These are phyloP conservation scores for Mycena kentingensis DNA, from an alignment of 768 basidiomycete genomes.

Conservation along the genomic window DNA sequence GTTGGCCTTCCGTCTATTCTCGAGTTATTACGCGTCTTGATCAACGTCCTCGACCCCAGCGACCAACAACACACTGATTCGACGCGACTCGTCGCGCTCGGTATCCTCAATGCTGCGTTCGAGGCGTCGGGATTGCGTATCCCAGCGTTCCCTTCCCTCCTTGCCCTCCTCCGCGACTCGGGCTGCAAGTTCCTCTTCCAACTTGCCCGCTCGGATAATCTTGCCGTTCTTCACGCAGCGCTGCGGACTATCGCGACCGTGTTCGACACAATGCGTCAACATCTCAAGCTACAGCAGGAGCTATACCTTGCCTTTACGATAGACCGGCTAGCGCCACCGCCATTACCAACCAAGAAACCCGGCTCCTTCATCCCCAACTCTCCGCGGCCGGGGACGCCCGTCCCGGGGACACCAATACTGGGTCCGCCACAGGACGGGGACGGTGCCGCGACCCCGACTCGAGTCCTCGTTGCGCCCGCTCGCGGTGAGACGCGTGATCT, in stretches of 20 bases:
- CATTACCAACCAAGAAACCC: constrained; percentile 34
- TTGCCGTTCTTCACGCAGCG: constrained; percentile 73
- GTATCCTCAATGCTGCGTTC: constrained; percentile 84
- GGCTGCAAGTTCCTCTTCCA: constrained; percentile 98
- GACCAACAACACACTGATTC: constrained; percentile 97
- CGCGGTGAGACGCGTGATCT: constrained; percentile 87
- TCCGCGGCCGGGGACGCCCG: constrained; percentile 56
- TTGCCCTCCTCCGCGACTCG: constrained; percentile 77
- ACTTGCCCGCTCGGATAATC: constrained; percentile 88
- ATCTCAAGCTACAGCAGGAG: constrained; percentile 93
- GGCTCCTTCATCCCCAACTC: constrained; percentile 42
- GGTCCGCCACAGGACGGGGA: constrained; percentile 47
- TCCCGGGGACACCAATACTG: constrained; percentile 44
- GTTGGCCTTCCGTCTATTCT: constrained; percentile 92
- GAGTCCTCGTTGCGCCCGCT: constrained; percentile 70
- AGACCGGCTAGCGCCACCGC: constrained; percentile 77
- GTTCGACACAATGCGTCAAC: constrained; percentile 80
- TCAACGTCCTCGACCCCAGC: constrained; percentile 92
- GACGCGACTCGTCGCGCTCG: constrained; percentile 84
- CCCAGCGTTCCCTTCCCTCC: constrained; percentile 75
- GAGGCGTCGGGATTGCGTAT: constrained; percentile 81
- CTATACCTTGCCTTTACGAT: constrained; percentile 93
- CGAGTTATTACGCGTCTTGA: constrained; percentile 90
- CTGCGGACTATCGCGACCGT: constrained; percentile 87
- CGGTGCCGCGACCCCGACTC: constrained; percentile 50